Base-by-base conservation (phyloP, 208 protist genomes). In the Phytomonas sp. region DNA sequence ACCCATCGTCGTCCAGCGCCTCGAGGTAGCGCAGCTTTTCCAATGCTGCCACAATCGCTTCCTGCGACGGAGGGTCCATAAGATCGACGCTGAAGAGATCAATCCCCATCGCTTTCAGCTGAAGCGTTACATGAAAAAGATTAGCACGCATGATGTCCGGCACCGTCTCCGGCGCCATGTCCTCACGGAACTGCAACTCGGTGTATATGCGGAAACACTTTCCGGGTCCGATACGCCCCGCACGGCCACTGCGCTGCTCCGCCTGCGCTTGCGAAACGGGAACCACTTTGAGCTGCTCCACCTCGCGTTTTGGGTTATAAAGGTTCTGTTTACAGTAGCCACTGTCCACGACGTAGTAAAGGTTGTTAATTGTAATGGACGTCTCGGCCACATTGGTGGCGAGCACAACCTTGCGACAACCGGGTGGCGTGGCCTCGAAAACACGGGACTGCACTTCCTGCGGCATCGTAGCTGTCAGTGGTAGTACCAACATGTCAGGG, bases 361-460 rank as follows among this genome's bases (percentile, higher is more conserved):
- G 96, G 68, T 99, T 98, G 71, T 98, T 97, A 71, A 99, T 99
- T 7, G 99, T 99, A 65, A 99, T 94, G 29, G 98, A 99, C 23
- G 99, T 99, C 82, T 99, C 98, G 15, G 99, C 99, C 72, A 99
- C 99, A 84, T 99, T 99, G 34, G 99, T 99, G 46, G 98, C 97
- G n/a, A 99, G 87, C 60, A 99, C 94, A 28, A 98, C 88, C 81
- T 99, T 99, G 59, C 98, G 82, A 37, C 75, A 82, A 13, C 92
- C 91, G 0, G 84, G 81, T 36, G 94, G 93, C 7, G 98, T 97
- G 23, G 97, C 84, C 72, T 99, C 97, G 78, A 99, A 99, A 62
- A 99, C 99, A 36, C 86, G 80, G 23, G 94, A 97, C 91, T 99
- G 98, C 80, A 98, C 97, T 70, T 99, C 98, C 67, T 97, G 95